phyloP scores from a whole-genome alignment of 306 rosid species.

The Trifolium pratense region DNA sequence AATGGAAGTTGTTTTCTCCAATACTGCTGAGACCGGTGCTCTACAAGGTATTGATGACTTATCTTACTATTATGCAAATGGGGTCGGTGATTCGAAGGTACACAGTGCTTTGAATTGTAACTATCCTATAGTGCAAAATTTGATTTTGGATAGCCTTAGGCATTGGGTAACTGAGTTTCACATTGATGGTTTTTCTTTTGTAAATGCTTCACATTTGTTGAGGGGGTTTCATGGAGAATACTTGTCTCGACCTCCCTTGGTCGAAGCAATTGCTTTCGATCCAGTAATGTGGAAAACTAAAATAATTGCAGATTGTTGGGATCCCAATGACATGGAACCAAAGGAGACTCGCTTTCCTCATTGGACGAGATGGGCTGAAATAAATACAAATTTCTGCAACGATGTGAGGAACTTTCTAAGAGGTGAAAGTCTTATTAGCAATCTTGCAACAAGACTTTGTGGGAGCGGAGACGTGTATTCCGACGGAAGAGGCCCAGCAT shows the following conservation, averaged over 20 bases:
- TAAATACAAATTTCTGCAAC: slow-evolving; percentile 64
- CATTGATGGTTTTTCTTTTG: slow-evolving; percentile 88
- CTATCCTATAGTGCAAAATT: slow-evolving; percentile 74
- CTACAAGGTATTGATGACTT: slow-evolving; percentile 77
- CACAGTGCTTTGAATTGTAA: slow-evolving; percentile 71
- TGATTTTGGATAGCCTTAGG: slow-evolving; percentile 80
- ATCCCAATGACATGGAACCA: slow-evolving; percentile 55
- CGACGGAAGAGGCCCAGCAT: slow-evolving; percentile 83
- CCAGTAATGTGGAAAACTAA: slow-evolving; percentile 79
- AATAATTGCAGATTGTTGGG: slow-evolving; percentile 84
- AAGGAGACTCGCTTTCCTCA: slow-evolving; percentile 76
- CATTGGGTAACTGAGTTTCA: slow-evolving; percentile 92
- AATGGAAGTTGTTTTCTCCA: slow-evolving; percentile 88
- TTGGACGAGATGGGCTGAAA: slow-evolving; percentile 98
- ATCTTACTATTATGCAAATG: slow-evolving; percentile 59
- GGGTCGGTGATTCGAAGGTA: slow-evolving; percentile 45
- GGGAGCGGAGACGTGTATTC: slow-evolving; percentile 86
- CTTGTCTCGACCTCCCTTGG: slow-evolving; percentile 81
- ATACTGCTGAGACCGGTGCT: slow-evolving; percentile 66
- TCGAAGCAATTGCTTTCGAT: slow-evolving; percentile 87
- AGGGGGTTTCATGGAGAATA: slow-evolving; percentile 68
- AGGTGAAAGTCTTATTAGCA: slow-evolving; percentile 69
- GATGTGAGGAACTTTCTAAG: slow-evolving; percentile 76
- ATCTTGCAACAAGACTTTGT: slow-evolving; percentile 92
- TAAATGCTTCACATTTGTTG: slow-evolving; percentile 75